Percentiles rank a stretch among this genome's conserved stretches.
Conservation (phyloP, 2,329 filamentous ascomycete species). For the Ascochyta pisi region DNA sequence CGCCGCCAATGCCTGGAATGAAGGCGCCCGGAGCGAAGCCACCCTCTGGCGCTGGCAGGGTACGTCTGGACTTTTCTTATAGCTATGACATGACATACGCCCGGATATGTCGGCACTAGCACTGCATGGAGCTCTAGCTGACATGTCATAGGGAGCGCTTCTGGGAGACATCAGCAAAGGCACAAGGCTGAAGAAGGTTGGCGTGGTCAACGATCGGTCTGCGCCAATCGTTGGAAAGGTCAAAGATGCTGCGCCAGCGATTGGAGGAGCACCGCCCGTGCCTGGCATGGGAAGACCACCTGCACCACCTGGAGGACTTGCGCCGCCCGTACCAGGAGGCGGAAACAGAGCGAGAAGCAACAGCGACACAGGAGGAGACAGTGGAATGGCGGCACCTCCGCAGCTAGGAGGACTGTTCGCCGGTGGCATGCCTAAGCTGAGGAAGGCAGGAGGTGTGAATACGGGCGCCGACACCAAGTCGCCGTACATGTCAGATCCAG, state of each 20-base stretch:
- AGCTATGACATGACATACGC: background rate
- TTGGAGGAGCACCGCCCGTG: conserved; percentile 82
- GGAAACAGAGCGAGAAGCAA: conserved; percentile 74
- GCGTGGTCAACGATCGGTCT: conserved; percentile 90
- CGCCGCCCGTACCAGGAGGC: conserved; percentile 68
- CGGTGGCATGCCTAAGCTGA: conserved; percentile 93
- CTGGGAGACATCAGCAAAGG: conserved; percentile 89
- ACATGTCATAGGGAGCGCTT: conserved; percentile 73
- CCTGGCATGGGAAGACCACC: conserved; percentile 61
- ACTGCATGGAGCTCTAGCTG: conserved; percentile 29
- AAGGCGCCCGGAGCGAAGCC: conserved; percentile 43
- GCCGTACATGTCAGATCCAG: conserved; percentile 83
- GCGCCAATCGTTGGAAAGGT: conserved; percentile 72
- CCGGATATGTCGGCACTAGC: conserved; percentile 1
- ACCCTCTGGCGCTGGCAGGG: conserved; percentile 44
- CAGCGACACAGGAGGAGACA: conserved; percentile 68
- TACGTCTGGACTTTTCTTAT: conserved; percentile 21
- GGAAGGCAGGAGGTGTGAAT: conserved; percentile 76
- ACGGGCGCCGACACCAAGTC: conserved; percentile 66
- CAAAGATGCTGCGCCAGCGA: conserved; percentile 64
- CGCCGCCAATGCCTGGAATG: conserved; percentile 46
- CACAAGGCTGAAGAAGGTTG: conserved; percentile 74
- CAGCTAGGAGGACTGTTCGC: conserved; percentile 89
- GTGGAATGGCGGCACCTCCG: conserved; percentile 58
- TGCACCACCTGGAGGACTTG: conserved; percentile 70